Evolutionary conservation across 768 basidiomycete genomes (phyloP).

Genomic region (Ramaria sp.): DNA sequence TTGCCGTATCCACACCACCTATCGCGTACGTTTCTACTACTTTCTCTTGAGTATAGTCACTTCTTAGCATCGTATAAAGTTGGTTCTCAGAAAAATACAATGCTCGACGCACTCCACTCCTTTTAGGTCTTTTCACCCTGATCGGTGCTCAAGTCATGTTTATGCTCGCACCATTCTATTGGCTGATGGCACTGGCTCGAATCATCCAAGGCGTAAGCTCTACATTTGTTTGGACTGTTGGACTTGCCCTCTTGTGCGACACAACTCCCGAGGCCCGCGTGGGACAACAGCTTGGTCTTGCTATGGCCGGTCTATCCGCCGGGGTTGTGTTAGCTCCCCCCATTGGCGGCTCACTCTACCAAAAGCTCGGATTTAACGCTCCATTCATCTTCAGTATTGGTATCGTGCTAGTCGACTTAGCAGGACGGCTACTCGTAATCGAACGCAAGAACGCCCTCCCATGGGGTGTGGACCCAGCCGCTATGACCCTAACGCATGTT

Average conservation of each 20-base stretch:
- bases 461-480: constrained; percentile 36
- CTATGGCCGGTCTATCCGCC: constrained; percentile 45
- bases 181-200: constrained; percentile 48
- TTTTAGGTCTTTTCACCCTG: constrained; percentile 38
- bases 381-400: constrained; percentile 41
- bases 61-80: not conserved
- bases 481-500: not conserved
- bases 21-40: constrained; percentile 27
- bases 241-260: constrained; percentile 50
- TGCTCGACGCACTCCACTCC: constrained; percentile 35
- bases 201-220: constrained; percentile 50
- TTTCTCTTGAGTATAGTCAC: not conserved
- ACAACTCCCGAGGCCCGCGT: constrained; percentile 35
- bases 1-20: constrained; percentile 45
- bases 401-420: constrained; percentile 38
- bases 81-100: constrained; percentile 38
- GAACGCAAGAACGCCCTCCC: constrained; percentile 40
- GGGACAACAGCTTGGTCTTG: constrained; percentile 48
- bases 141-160: constrained; percentile 46
- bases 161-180: constrained; percentile 48
- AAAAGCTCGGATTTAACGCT: constrained; percentile 44
- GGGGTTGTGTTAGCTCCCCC: constrained; percentile 45
- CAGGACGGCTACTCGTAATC: constrained; percentile 44
- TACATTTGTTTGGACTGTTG: constrained; percentile 52
- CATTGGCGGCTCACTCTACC: constrained; percentile 42